These are phyloP conservation scores for slime mould (Dictyostelium discoideum) DNA, from an alignment of 78 protist species.

Conservation along the genomic window DNA sequence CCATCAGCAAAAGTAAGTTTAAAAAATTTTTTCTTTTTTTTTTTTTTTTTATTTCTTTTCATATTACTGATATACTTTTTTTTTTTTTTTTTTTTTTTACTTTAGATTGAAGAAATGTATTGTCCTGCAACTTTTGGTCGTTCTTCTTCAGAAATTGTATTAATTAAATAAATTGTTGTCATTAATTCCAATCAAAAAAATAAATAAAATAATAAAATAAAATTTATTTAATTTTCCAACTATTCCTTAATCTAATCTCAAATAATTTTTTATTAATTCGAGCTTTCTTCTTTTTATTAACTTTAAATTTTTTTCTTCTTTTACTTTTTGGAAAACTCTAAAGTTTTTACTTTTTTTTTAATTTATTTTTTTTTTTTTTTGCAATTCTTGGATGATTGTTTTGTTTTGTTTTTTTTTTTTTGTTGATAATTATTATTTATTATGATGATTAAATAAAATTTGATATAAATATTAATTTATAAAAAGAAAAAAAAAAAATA, in stretches of 20 bases:
- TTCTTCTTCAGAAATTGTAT: background rate
- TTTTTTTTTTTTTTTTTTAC: background rate
- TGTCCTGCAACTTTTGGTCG: slow-evolving; percentile 57
- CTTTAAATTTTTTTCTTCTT: too few relatives aligned
- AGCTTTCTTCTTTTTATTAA: too few relatives aligned
- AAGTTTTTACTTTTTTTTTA: too few relatives aligned
- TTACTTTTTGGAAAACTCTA: too few relatives aligned
- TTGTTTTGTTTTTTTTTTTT: too few relatives aligned
- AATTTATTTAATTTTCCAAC: too few relatives aligned
- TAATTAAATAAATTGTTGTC: background rate
- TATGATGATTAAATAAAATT: background rate
- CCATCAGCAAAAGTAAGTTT: slow-evolving; percentile 38
- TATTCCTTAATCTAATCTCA: too few relatives aligned
- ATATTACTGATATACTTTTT: background rate
- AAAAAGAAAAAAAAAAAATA: background rate
- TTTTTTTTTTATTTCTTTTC: background rate
- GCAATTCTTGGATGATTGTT: too few relatives aligned
- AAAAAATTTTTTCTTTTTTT: background rate
- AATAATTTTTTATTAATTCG: too few relatives aligned
- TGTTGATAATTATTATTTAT: too few relatives aligned
- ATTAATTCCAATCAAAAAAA: background rate
- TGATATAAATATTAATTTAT: background rate
- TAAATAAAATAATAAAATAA: background rate
- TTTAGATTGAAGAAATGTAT: slow-evolving; percentile 55
- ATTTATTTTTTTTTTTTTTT: too few relatives aligned